Base-by-base conservation (phyloP, 164 flowering plant genomes). In the Nelumbo lutea region DNA sequence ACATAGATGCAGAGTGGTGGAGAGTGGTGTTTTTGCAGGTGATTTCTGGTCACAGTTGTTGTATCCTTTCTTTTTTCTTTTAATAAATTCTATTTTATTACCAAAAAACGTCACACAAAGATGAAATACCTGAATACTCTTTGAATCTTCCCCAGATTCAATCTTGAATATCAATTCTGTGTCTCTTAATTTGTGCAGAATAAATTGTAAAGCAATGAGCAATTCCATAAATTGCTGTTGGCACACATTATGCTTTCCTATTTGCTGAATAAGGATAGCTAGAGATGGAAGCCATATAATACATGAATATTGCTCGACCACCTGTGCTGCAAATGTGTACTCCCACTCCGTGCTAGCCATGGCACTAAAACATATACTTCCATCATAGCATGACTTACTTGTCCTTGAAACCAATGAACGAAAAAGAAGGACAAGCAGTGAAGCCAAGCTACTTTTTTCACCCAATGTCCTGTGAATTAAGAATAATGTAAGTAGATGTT, bases 211-310 rank as follows among this genome's bases (percentile, higher is more conserved):
- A 2, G 84, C 83, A 67, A 83, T 51, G 15, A 80, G 76, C 72
- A 83, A 66, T 65, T 83, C 84, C 64, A 75, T 6, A 65, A 73
- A 60, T 61, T 75, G 71, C n/a, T 82, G 83, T 64, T 61, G 70
- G 42, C 57, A 62, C 52, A 74, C 71, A 62, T 68, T 45, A 57
- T 50, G 76, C 43, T 3, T 67, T 67, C 73, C 80, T 52, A 85
- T 61, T 66, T 74, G 70, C 72, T 84, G 79, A 68, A 92, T 86
- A 69, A 87, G 61, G 45, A 59, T 40, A 47, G 87, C 88, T 39
- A 95, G 75, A 42, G 98, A 85, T 43, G 91, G 96, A 77, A 95
- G 97, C 98, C 98, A 95, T 61, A 83, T 85, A 65, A 64, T 74
- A 80, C 88, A 84, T 3, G 96, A 82, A 83, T 87, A 92, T 71